Base-by-base conservation (phyloP, 2,329 filamentous ascomycete species). In the Polytolypa hystricis region DNA sequence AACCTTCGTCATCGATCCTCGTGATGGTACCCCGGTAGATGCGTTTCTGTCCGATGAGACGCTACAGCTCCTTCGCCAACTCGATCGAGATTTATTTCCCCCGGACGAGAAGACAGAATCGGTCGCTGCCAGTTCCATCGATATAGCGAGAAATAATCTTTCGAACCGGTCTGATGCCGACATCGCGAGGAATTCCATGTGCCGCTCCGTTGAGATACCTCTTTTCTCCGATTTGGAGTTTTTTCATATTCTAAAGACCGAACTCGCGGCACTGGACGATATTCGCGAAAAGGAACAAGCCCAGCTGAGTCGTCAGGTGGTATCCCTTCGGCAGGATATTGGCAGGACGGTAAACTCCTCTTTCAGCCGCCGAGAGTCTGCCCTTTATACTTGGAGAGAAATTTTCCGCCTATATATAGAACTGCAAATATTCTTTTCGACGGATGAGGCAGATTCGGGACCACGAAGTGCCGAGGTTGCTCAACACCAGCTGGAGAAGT, bases 341-440 rank as follows among this genome's bases (percentile, higher is more conserved):
- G 67, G 74, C 17, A 65, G 66, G 30, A 67, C 52, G 21, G 42
- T 84, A 5, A 74, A 81, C 0, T 73, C 75, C 41, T 81, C 81
- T 3, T 71, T 72, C 14, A 70, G 73, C 30, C 74, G 71, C 42
- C 77, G 67, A 30, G 68, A 62, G 35, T 61, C 70, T 30, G 81
- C 91, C 52, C 61, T 93, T 16, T 74, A 77, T 36, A 71, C 71
- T 25, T 93, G 85, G 85, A 74, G 85, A 33, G 71, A 80, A 45
- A 78, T 93, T 44, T 89, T 93, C 49, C 78, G 85, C 41, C 62
- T 89, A 0, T 93, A 93, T 51, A 62, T 87, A 9, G 79, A 91
- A 38, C 79, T 80, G 5, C 74, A 80, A 37, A 70, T 93, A 19
- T 93, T 93, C 62, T 91, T 91, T 55, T 84, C 82, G 1, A 81